These are phyloP conservation scores for Triglochin maritima DNA, from an alignment of 106 monocot genomes.

Conservation along the genomic window DNA sequence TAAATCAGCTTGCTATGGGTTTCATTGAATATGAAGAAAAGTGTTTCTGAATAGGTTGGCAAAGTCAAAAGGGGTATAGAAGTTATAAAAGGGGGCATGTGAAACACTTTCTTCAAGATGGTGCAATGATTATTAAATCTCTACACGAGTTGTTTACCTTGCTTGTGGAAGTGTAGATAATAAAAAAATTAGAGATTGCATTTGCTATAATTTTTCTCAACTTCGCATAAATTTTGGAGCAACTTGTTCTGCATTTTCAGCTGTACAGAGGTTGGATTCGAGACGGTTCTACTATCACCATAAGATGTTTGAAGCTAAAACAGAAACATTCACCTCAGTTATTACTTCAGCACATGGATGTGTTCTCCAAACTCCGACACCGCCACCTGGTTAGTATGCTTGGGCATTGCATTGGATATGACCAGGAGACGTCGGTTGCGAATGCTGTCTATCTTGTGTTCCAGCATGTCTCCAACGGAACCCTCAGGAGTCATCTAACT, in stretches of 20 bases:
- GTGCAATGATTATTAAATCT: background rate
- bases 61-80: background rate
- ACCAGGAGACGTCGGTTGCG: constrained; percentile 17
- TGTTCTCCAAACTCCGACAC: constrained; percentile 66
- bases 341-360: constrained; percentile 54
- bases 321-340: constrained; percentile 46
- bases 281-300: constrained; percentile 42
- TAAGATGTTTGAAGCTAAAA: constrained; percentile 63
- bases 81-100: background rate
- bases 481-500: constrained; percentile 74
- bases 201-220: no score
- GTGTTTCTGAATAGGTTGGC: background rate
- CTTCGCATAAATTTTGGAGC: no score
- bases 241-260: constrained; percentile 15
- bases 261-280: constrained; percentile 54
- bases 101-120: background rate
- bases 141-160: no score
- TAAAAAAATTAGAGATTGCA: no score
- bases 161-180: no score
- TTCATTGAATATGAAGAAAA: background rate
- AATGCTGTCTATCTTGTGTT: constrained; percentile 39
- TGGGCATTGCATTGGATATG: constrained; percentile 54
- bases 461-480: constrained; percentile 67
- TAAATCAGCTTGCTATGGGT: background rate
- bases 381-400: constrained; percentile 77